Evolutionary conservation across 371 early-diverging fungal species (phyloP), one percentile per base, ranked within the genome.

Genomic region (Batkoa obscura): DNA sequence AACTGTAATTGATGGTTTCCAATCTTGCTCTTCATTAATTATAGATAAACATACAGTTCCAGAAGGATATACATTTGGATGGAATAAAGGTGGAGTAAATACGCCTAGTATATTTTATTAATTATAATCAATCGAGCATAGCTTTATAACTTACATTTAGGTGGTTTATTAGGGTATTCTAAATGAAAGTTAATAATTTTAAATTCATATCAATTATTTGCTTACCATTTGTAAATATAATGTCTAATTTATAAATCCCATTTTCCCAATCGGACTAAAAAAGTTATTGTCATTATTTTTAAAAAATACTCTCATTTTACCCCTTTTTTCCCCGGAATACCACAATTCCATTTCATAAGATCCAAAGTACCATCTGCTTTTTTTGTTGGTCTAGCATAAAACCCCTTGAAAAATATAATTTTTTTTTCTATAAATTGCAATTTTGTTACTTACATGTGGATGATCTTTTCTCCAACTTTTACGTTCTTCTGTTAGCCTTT

Each of bases 1-100:
- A 56, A 99, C 76, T 2, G 97, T 98, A 55, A 99, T 88, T 9
- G 94, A 88, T 9, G 99, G 98, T 65, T 95, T 92, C 95, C 97
- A 96, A 55, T 82, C 94, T 60, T 95, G 83, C 32, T 93, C 94
- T 58, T 90, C 94, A 60, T 93, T 90, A 57, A 98, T 66, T 61
- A 99, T 98, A n/a, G 94, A 94, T 43, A 99, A 71, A 60, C 99
- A 99, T 8, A 99, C 91, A 0, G 96, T 97, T 38, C 99, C 99
- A 12, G 91, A 93, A 10, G 94, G 93, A 67, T 97, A 99, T 17
- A 99, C 86, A 65, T 99, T 99, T 6, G 99, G 99, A 67, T 98
- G 99, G 71, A 93, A 98, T 48, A 98, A 73, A n/a, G 86, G 79
- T 8, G 92, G 88, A 1, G 73, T 73, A 60, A 94, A 94, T 72